Evolutionary conservation across 2,329 filamentous ascomycete species (phyloP), one percentile per base, ranked within the genome.

Genomic region (Phaeosphaeria sp.): DNA sequence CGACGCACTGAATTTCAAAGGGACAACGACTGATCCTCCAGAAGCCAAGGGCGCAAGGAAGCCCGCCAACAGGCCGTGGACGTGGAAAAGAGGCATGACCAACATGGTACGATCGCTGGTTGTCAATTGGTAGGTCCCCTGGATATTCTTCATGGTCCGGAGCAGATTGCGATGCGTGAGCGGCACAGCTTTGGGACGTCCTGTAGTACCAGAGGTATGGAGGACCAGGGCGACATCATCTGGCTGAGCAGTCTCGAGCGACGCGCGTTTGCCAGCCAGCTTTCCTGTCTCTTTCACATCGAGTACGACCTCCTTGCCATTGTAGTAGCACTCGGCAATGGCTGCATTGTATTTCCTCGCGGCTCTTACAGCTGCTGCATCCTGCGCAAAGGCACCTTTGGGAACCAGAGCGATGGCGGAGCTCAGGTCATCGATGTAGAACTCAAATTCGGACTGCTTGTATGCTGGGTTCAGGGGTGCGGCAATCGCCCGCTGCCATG

Each of bases 41-140:
- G 90, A 89, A 65, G 84, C 83, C 11, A 96, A 83, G 1, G 92
- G 91, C 1, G 91, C 90, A 3, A 96, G 84, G 67, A 96, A 91
- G 20, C 87, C 92, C 59, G 92, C 93, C 15, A 96, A 83, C 2
- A 96, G 84, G n/a, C 92, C 92, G 73, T 95, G 92, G 49, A 96
- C 92, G 78, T 96, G 92, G 83, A 96, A 96, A 1, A 96, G 84
- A 18, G 92, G 92, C 92, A 96, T 96, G 59, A 96, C 91, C 17
- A 96, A 84, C 84, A 93, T 89, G 25, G 92, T 94, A 47, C 92
- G 87, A 76, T 96, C 92, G 51, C 83, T 74, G 6, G 86, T 76
- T 0, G 86, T 89, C 59, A 96, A 84, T 55, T 89, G 77, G 75
- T 96, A 96, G 6, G 92, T 96, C 57, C 84, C 81, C 71, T 90